Percentiles rank a stretch among this genome's conserved stretches.
These are phyloP conservation scores for Backusella tarrabulga DNA, from an alignment of 192 early-diverging fungal genomes.

Conservation along the genomic window DNA sequence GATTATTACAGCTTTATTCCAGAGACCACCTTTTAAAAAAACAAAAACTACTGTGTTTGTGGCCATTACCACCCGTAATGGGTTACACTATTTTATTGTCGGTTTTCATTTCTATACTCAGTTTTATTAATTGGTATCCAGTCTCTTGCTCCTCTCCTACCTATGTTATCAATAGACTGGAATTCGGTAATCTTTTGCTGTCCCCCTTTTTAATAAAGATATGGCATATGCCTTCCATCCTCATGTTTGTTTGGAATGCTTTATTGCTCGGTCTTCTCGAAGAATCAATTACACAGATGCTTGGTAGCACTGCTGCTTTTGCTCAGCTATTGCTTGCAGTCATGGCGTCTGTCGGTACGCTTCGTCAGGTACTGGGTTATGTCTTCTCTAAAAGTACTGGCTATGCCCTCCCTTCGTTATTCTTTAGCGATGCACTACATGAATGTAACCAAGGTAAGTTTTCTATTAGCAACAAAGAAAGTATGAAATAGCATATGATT, in stretches of 20 bases:
- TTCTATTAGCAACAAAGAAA: neutral
- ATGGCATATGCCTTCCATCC: conserved; percentile 1
- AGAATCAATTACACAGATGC: conserved; percentile 41
- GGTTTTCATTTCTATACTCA: conserved; percentile 25
- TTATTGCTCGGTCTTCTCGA: conserved; percentile 48
- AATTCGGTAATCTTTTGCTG: conserved; percentile 35
- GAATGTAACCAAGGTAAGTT: conserved; percentile 54
- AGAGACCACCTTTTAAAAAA: conserved; percentile 14
- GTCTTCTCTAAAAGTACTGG: conserved; percentile 49
- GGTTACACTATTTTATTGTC: conserved; percentile 28
- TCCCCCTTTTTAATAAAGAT: conserved; percentile 32
- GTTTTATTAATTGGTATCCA: conserved; percentile 5
- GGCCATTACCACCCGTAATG: conserved; percentile 32
- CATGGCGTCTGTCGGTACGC: conserved; percentile 20
- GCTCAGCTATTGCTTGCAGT: conserved; percentile 22
- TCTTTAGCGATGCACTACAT: conserved; percentile 50
- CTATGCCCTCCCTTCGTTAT: conserved; percentile 41
- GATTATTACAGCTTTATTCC: neutral
- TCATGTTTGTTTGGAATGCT: conserved; percentile 40
- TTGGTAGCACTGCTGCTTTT: conserved; percentile 44
- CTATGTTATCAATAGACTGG: conserved; percentile 19
- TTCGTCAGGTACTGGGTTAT: conserved; percentile 44
- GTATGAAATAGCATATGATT: neutral
- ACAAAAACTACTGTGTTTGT: conserved; percentile 27
- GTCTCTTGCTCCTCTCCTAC: conserved; percentile 27